Percentiles rank a stretch among this genome's conserved stretches.
phyloP scores from a whole-genome alignment of 306 rosid species.

The Rosa lucieae region DNA sequence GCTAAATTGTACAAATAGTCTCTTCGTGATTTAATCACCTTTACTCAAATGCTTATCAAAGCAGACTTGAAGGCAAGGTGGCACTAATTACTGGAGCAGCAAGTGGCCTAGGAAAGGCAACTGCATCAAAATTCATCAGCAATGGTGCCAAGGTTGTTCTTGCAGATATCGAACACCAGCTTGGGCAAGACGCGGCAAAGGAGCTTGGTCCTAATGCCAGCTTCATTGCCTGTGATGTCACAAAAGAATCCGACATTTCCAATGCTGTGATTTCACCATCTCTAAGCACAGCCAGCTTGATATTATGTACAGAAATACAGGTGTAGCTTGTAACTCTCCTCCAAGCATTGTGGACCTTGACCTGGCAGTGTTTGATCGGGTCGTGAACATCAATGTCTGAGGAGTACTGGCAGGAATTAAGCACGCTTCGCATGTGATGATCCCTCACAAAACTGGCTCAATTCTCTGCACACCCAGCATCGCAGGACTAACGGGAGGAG shows the following conservation, averaged over 20 bases:
- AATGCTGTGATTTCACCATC: slow-evolving; percentile 69
- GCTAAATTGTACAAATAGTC: neutral
- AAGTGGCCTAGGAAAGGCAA: slow-evolving; percentile 84
- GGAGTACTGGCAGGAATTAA: slow-evolving; percentile 76
- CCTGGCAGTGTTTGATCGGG: slow-evolving; percentile 48
- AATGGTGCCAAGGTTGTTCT: slow-evolving; percentile 87
- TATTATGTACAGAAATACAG: slow-evolving; percentile 83
- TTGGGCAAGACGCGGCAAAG: slow-evolving; percentile 60
- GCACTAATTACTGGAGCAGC: slow-evolving; percentile 97
- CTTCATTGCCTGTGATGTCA: slow-evolving; percentile 69
- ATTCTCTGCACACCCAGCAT: slow-evolving; percentile 83
- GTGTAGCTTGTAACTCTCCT: slow-evolving; percentile 70
- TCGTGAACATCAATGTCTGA: slow-evolving; percentile 69
- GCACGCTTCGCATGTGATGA: slow-evolving; percentile 82
- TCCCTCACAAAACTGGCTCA: slow-evolving; percentile 56
- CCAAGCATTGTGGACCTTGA: slow-evolving; percentile 69
- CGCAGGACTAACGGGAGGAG: slow-evolving; percentile 71
- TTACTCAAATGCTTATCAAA: slow-evolving; percentile 8
- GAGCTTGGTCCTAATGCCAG: slow-evolving; percentile 71
- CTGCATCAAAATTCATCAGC: slow-evolving; percentile 63
- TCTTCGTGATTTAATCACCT: neutral
- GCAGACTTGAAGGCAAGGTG: slow-evolving; percentile 75
- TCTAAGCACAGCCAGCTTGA: slow-evolving; percentile 63
- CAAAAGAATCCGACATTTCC: slow-evolving; percentile 69
- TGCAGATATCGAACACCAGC: slow-evolving; percentile 67